Base-by-base conservation (phyloP, 2,329 filamentous ascomycete species). In the Cadophora sp. region DNA sequence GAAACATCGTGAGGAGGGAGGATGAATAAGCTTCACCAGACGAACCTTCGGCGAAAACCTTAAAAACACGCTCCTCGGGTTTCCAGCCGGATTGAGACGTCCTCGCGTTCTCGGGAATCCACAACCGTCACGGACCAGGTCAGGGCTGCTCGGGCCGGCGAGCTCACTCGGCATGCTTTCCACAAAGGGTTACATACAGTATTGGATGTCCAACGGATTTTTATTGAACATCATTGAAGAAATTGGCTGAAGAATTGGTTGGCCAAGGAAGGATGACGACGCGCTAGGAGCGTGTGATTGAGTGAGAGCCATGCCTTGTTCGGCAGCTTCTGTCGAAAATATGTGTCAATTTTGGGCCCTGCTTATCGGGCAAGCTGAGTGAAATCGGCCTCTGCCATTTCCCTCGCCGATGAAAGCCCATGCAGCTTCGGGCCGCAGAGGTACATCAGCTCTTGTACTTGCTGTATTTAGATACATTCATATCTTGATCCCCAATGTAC, bases 381-480 rank as follows among this genome's bases (percentile, higher is more conserved):
- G 11, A 11, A 47, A 47, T 62, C 50, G n/a, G 24, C 30, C 18
- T 14, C 24, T 39, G 14, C 18, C 5, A 20, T 39, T 22, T 56
- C 33, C 5, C n/a, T 22, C 30, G 30, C 30, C 33, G 53, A 39
- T 22, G 27, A 30, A 30, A 30, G n/a, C 27, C 5, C 33, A 33
- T 45, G n/a, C 41, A 43, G 22, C 60, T 53, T 62, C 33, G 60
- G 53, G 53, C 53, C 53, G 53, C 9, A 55, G 33, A 56, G 53
- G 18, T 56, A 56, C 53, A 56, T 39, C 27, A 39, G n/a, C 3
- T 13, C 53, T 39, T n/a, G 53, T 56, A 20, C 14, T 43, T 43
- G 14, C 55, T 58, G 55, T 43, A 58, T 43, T 39, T 39, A 24
- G 55, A 53, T 33, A 18, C 30, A 18, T 58, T 58, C n/a, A n/a